phyloP scores from a whole-genome alignment of 139 green algal genomes.

The Ettlia oleoabundans region DNA sequence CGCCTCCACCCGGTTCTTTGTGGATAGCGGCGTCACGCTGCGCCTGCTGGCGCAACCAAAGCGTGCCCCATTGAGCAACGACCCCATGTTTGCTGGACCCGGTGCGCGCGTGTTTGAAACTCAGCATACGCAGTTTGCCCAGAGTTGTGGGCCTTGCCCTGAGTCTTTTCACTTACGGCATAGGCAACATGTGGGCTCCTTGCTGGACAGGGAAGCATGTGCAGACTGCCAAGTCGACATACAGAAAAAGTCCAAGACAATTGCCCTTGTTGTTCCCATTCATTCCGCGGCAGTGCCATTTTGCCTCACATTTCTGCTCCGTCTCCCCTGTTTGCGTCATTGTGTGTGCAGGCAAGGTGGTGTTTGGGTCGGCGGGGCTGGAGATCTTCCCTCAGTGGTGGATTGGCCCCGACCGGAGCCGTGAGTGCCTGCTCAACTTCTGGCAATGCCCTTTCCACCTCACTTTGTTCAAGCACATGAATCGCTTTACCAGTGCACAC shows the following conservation, averaged over 20 bases:
- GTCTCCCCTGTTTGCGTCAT: not conserved
- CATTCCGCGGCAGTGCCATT: not conserved
- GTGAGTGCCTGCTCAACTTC: not conserved
- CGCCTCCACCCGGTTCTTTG: not conserved
- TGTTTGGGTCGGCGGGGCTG: not conserved
- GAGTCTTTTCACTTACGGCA: not conserved
- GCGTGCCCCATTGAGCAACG: not conserved
- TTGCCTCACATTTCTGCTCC: not conserved
- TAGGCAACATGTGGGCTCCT: no score
- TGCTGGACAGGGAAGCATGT: no score
- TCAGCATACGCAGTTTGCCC: not conserved
- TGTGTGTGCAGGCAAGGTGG: not conserved
- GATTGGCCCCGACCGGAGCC: not conserved
- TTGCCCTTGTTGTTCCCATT: not conserved
- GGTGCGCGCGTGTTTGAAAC: no score
- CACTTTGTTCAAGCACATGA: no score
- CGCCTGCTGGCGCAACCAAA: slow-evolving; percentile 1
- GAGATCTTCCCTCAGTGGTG: not conserved
- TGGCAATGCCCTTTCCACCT: not conserved
- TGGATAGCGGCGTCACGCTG: slow-evolving; percentile 5
- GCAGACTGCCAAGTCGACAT: no score
- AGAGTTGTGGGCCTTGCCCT: not conserved
- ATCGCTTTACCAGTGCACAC: no score
- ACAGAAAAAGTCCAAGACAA: no score
- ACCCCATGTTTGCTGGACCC: not conserved